A percentile compares a stretch with the other conserved stretches of the same genome.
Conservation (phyloP, 805 yeast genomes). For the Wickerhamomyces tratensis region DNA sequence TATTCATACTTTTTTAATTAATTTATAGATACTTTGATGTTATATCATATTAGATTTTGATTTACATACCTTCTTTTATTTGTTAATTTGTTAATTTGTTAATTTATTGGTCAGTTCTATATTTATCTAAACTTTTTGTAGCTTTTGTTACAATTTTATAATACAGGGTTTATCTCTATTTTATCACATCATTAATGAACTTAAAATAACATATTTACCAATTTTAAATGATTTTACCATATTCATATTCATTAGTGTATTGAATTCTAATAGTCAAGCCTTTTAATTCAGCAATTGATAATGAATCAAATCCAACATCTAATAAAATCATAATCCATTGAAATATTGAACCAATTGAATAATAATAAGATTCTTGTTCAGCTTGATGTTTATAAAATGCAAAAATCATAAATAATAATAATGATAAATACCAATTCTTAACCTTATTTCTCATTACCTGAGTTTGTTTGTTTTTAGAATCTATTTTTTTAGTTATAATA, state of each 20-base stretch:
- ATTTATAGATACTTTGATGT: too few species aligned
- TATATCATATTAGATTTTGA: too few species aligned
- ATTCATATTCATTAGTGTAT: constrained; percentile 1
- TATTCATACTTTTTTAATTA: too few species aligned
- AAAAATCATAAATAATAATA: constrained; percentile 1
- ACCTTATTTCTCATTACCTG: constrained; percentile 1
- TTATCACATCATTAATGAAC: too few species aligned
- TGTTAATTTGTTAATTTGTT: too few species aligned
- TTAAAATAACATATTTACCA: too few species aligned
- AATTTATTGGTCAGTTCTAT: too few species aligned
- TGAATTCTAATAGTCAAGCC: not conserved
- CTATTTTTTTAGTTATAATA: not conserved
- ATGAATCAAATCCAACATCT: constrained; percentile 7
- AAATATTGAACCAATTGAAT: constrained; percentile 8
- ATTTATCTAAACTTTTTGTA: too few species aligned
- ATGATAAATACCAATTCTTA: not conserved
- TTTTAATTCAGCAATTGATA: constrained; percentile 2
- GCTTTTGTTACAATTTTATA: too few species aligned
- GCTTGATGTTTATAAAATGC: constrained; percentile 11
- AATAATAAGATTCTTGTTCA: constrained; percentile 4
- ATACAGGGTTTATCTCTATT: too few species aligned
- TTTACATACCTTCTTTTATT: too few species aligned
- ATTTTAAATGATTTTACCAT: not conserved
- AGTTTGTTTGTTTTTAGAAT: not conserved
- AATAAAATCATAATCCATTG: constrained; percentile 7